Base-by-base conservation (phyloP, 1,284 basidiomycete species). In the Puccinia triticina region DNA sequence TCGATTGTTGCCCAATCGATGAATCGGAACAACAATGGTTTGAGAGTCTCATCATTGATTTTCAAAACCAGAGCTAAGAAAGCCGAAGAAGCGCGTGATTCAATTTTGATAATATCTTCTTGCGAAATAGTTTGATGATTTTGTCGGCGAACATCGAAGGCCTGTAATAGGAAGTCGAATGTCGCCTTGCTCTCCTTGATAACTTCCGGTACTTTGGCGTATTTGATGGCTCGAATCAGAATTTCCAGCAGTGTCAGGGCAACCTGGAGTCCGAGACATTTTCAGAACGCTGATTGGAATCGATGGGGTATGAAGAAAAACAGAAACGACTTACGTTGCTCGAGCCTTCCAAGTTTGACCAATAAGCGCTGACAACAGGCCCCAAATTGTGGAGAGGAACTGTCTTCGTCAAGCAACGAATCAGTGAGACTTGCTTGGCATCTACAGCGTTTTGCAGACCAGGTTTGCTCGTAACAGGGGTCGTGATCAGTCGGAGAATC, bases 1-100 rank as follows among this genome's bases (percentile, higher is more conserved):
- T 90, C 89, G 74, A 90, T 87, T 12, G 96, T 96, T 0, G 95
- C 95, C 96, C 97, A 99, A 87, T 99, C 96, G 86, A 94, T 96
- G 84, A 96, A 88, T 83, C 92, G 92, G 83, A 95, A 91, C 89
- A 98, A 97, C 26, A 98, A 88, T 1, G 96, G 96, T 84, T 92
- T 91, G 91, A 99, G 98, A 0, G 93, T 90, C 0, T 92, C 91
- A 86, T 99, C 97, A 85, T 96, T 98, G 76, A 99, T 90, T 88
- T 98, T 98, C 84, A 95, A 91, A 14, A 96, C 93, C 23, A 98
- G 89, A 86, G 96, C 93, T 32, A 93, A 89, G 89, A 97, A 98
- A 2, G 94, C 92, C 1, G 89, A 88, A 83, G 94, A 87, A 1
- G 88, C 87, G 53, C 87, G 87, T 66, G 87, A 86, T 85, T 90